These are phyloP conservation scores for Rhytidiadelphus loreus DNA, from an alignment of 225 moss, liverwort and hornwort species.

Conservation along the genomic window DNA sequence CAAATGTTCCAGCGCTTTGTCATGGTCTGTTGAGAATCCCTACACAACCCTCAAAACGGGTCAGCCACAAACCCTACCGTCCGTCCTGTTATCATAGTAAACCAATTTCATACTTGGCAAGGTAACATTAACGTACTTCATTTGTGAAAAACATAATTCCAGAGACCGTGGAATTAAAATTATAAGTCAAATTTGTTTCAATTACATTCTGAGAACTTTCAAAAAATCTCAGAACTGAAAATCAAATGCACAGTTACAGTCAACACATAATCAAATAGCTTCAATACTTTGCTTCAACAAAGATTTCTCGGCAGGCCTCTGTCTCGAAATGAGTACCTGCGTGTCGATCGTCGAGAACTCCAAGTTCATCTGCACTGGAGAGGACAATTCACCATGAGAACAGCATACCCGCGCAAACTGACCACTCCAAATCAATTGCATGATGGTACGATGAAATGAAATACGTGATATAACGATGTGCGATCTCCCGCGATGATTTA, in stretches of 20 bases:
- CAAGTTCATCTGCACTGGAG: constrained; percentile 79
- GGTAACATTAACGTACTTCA: not conserved
- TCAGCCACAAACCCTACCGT: not conserved
- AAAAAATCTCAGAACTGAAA: not conserved
- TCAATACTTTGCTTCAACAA: not conserved
- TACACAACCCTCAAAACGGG: constrained; percentile 22
- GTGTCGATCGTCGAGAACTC: constrained; percentile 72
- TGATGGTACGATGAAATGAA: not conserved
- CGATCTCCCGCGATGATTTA: not conserved
- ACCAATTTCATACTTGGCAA: not conserved
- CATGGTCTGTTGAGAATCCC: constrained; percentile 94
- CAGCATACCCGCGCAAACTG: not conserved
- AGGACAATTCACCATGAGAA: constrained; percentile 9
- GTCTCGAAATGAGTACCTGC: constrained; percentile 45
- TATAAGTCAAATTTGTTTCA: not conserved
- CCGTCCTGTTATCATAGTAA: not conserved
- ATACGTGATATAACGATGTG: not conserved
- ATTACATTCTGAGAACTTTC: not conserved
- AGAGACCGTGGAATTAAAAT: not conserved
- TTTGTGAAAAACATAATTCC: not conserved
- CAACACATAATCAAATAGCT: not conserved
- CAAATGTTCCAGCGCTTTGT: constrained; percentile 74
- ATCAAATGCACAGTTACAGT: not conserved
- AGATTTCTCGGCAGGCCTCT: not conserved
- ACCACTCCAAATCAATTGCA: not conserved